Evolutionary conservation across 2,329 filamentous ascomycete genomes (phyloP).

Genomic region (Sarocladium oryzae): DNA sequence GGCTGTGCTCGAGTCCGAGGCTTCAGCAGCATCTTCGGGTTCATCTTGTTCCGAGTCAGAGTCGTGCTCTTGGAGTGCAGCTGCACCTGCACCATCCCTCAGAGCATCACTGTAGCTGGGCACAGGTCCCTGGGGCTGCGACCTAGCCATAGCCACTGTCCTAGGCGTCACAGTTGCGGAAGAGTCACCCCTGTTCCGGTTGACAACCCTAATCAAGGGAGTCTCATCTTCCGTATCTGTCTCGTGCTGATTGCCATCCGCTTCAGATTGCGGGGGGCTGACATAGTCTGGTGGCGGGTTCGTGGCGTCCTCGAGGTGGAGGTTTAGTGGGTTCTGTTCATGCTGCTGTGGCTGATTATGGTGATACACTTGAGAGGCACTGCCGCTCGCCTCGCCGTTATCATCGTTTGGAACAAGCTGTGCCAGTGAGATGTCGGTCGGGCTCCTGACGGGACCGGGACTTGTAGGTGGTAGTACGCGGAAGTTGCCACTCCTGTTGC

Average conservation of each 20-base stretch:
- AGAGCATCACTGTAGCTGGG: constrained; percentile 78
- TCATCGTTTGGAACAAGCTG: constrained; percentile 69
- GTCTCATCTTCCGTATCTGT: constrained; percentile 50
- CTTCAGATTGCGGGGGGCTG: constrained; percentile 45
- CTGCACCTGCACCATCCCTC: constrained; percentile 34
- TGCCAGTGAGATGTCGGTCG: constrained; percentile 91
- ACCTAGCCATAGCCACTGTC: constrained; percentile 12
- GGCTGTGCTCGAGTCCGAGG: background rate
- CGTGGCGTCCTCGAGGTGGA: constrained; percentile 46
- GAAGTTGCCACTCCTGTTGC: constrained; percentile 73
- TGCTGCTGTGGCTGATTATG: constrained; percentile 17
- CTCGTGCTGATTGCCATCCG: background rate
- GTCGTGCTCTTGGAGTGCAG: constrained; percentile 11
- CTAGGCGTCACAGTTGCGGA: constrained; percentile 30
- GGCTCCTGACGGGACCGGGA: constrained; percentile 81
- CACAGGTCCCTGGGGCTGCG: constrained; percentile 52
- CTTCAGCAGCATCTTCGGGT: background rate
- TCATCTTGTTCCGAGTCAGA: constrained; percentile 12
- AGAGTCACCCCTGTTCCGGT: constrained; percentile 45
- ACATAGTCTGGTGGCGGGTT: constrained; percentile 67
- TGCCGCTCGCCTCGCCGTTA: constrained; percentile 53
- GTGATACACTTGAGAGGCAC: constrained; percentile 15
- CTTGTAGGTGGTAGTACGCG: constrained; percentile 71
- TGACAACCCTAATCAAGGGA: constrained; percentile 44
- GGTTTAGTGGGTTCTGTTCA: constrained; percentile 31